Base-by-base conservation (phyloP, 208 protist species). In the Herpetomonas tarakana region DNA sequence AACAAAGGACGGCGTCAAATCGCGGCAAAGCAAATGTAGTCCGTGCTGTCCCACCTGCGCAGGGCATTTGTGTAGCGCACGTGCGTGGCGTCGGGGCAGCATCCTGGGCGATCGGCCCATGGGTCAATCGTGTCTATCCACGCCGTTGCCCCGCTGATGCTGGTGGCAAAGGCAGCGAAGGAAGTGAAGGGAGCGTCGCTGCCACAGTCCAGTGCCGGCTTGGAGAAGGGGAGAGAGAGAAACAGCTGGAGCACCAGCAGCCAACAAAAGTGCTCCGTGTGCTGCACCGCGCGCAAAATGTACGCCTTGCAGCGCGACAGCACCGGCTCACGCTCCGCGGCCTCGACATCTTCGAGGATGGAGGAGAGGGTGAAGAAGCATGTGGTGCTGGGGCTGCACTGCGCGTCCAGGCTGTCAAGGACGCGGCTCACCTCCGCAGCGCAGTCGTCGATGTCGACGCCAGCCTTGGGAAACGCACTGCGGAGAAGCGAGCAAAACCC, bases 31-130 rank as follows among this genome's bases (percentile, higher is more conserved):
- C 77, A 89, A 25, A 95, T 83, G 76, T 91, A 95, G 51, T 78
- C 63, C 18, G 68, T 62, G 29, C 80, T 70, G 52, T 95, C 89
- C 89, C 89, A 95, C 0, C 89, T 72, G 21, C 89, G 83, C 41
- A 92, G 69, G 11, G 74, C 77, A 53, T 95, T 91, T 7, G 76
- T 86, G 65, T 93, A 95, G 26, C 81, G 80, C 9, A 78, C 44
- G 39, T 92, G 86, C n/a, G 59, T 55, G 1, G 59, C 51, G 52
- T 95, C 89, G 16, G 89, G 85, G 30, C 69, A 82, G 3, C 53
- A 25, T 7, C 62, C 45, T 11, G 68, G 64, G 0, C 25, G 6
- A 0, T 50, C 22, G 29, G 52, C 24, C 89, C 89, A 95, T 44
- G 89, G 89, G 47, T 95, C 83, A 60, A 93, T 81, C 4, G 52